Conservation (phyloP, 352 stramenopile species). For the Phytophthora melonis region DNA sequence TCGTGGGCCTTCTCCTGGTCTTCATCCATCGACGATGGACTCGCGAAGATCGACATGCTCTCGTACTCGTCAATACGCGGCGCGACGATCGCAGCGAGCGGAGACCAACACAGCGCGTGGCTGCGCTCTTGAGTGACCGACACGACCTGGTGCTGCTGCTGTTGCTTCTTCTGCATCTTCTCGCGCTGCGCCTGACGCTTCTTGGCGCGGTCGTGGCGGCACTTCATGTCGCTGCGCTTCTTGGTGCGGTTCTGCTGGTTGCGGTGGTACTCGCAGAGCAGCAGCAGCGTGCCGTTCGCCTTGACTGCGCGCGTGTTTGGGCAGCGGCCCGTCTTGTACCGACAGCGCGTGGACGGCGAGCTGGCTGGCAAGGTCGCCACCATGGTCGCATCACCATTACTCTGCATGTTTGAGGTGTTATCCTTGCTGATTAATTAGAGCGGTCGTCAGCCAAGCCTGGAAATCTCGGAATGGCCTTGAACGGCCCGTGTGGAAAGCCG, state of each 20-base stretch:
- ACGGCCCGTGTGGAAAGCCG: slow-evolving; percentile 2
- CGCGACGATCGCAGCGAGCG: slow-evolving; percentile 26
- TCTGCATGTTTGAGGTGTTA: slow-evolving; percentile 25
- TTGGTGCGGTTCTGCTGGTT: slow-evolving; percentile 89
- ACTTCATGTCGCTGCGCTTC: slow-evolving; percentile 88
- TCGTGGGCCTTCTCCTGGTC: slow-evolving; percentile 18
- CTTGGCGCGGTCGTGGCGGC: slow-evolving; percentile 68
- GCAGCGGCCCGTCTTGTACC: slow-evolving; percentile 87
- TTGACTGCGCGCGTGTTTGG: slow-evolving; percentile 77
- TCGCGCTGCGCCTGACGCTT: slow-evolving; percentile 58
- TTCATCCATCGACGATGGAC: neutral
- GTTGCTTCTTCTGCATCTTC: slow-evolving; percentile 22
- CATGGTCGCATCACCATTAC: slow-evolving; percentile 7
- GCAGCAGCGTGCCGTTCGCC: slow-evolving; percentile 72
- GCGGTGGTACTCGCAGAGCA: slow-evolving; percentile 86
- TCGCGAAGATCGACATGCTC: slow-evolving; percentile 1
- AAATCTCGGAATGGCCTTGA: slow-evolving; percentile 38
- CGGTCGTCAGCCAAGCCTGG: slow-evolving; percentile 2
- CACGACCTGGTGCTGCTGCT: slow-evolving; percentile 1
- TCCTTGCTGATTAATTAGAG: slow-evolving; percentile 1
- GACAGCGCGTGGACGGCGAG: slow-evolving; percentile 49
- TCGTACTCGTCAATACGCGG: slow-evolving; percentile 15
- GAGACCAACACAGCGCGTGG: slow-evolving; percentile 8
- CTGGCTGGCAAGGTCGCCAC: neutral
- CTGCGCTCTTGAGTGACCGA: neutral